Evolutionary conservation across 2,329 filamentous ascomycete genomes (phyloP).

Genomic region (Arthroderma sp.): DNA sequence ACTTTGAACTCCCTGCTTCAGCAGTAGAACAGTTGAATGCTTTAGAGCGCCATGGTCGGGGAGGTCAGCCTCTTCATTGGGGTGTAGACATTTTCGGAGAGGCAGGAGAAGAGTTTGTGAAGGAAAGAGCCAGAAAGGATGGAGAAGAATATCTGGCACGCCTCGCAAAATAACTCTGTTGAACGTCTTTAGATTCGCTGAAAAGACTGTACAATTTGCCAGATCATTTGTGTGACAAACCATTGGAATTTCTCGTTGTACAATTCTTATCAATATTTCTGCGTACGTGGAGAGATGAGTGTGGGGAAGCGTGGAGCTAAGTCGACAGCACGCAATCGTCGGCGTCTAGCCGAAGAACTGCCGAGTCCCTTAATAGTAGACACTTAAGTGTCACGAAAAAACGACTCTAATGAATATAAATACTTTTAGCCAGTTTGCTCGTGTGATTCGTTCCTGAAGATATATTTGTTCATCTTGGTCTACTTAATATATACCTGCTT

Average conservation of each 20-base stretch:
- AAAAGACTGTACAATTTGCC: too few relatives aligned
- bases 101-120: constrained; percentile 1
- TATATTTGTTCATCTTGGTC: neutral
- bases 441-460: neutral
- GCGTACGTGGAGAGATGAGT: too few relatives aligned
- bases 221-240: too few relatives aligned
- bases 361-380: too few relatives aligned
- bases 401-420: too few relatives aligned
- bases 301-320: too few relatives aligned
- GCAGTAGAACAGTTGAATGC: constrained; percentile 5
- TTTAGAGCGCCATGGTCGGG: constrained; percentile 4
- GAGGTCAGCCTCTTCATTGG: constrained; percentile 4
- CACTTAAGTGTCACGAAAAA: too few relatives aligned
- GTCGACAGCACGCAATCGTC: too few relatives aligned
- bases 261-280: too few relatives aligned
- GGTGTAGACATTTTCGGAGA: constrained; percentile 8
- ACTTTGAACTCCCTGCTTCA: constrained; percentile 3
- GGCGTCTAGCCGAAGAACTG: too few relatives aligned
- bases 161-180: neutral
- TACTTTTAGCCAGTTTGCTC: neutral
- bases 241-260: too few relatives aligned
- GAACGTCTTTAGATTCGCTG: too few relatives aligned
- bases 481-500: neutral
- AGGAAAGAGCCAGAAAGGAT: constrained; percentile 3
- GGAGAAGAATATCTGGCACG: constrained; percentile 3